Evolutionary conservation across 1,139 yeast species (phyloP).

Genomic region (Lizanozyma gosingica): DNA sequence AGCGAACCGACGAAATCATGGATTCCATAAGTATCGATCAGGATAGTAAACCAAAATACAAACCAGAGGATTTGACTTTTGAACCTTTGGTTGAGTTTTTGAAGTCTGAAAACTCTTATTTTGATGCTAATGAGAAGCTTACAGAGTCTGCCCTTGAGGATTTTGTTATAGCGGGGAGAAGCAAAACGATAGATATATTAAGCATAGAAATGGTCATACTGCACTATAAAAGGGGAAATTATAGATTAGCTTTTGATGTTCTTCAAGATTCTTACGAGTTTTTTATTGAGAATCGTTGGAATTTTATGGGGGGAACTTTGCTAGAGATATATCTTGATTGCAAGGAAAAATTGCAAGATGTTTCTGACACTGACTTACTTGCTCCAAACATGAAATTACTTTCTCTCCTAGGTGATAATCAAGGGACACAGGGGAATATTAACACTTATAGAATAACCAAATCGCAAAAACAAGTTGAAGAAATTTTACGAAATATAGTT

Average conservation of each 20-base stretch:
- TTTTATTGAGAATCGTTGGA: slow-evolving; percentile 68
- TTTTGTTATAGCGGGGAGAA: slow-evolving; percentile 39
- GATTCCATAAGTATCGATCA: neutral
- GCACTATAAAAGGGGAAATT: slow-evolving; percentile 50
- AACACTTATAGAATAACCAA: neutral
- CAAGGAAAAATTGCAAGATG: slow-evolving; percentile 33
- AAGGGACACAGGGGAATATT: slow-evolving; percentile 5
- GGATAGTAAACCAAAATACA: neutral
- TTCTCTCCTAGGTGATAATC: neutral
- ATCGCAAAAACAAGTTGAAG: neutral
- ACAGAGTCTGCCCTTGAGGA: slow-evolving; percentile 40
- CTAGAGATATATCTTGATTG: slow-evolving; percentile 64
- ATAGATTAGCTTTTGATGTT: slow-evolving; percentile 51
- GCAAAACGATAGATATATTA: slow-evolving; percentile 62
- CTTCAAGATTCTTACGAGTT: slow-evolving; percentile 61
- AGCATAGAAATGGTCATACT: slow-evolving; percentile 77
- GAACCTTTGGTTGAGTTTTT: slow-evolving; percentile 11
- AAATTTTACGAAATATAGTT: too few species aligned
- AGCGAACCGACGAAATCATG: neutral
- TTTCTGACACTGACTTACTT: neutral
- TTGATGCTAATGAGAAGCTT: slow-evolving; percentile 20
- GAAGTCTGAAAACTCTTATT: slow-evolving; percentile 12
- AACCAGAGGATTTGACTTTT: slow-evolving; percentile 6
- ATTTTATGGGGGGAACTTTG: slow-evolving; percentile 54
- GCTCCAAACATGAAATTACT: neutral